Conservation (phyloP, 2,329 filamentous ascomycete genomes). For the Beauveria varroae region DNA sequence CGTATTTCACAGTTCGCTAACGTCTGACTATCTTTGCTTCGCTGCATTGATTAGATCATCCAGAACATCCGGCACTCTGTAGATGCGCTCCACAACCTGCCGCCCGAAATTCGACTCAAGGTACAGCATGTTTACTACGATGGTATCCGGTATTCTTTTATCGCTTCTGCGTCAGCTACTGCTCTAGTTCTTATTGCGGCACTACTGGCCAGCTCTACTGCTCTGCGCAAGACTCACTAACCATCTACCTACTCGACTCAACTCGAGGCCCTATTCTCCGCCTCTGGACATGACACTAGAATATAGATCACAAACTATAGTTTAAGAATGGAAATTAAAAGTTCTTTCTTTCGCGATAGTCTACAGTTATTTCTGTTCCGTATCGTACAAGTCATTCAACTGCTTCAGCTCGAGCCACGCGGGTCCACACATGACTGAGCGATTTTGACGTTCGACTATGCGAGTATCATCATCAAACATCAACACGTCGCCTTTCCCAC, state of each 20-base stretch:
- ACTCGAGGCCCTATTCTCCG: not conserved
- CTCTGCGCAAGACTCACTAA: slow-evolving; percentile 24
- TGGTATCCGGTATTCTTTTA: slow-evolving; percentile 49
- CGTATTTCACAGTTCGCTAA: not conserved
- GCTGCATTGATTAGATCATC: slow-evolving; percentile 39
- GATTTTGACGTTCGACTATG: not conserved
- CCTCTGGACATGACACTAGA: not conserved
- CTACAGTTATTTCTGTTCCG: not conserved
- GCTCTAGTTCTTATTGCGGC: slow-evolving; percentile 32
- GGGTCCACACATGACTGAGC: slow-evolving; percentile 5
- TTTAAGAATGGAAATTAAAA: not conserved
- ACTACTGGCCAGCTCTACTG: slow-evolving; percentile 22
- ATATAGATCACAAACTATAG: not conserved
- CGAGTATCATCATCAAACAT: not conserved
- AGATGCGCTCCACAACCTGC: slow-evolving; percentile 44
- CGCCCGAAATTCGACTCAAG: slow-evolving; percentile 47
- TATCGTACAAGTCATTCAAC: not conserved
- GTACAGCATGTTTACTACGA: slow-evolving; percentile 53
- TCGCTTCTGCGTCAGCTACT: slow-evolving; percentile 45
- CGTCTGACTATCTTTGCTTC: not conserved
- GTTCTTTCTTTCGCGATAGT: not conserved
- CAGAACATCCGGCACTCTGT: slow-evolving; percentile 56
- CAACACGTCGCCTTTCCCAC: not conserved
- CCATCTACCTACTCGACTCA: not conserved
- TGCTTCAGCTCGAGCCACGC: not conserved